Percentiles rank a stretch among this genome's conserved stretches.
Evolutionary conservation across 202 grass and related monocot species (phyloP).

Genomic region (Schoenoplectus tabernaemontani): DNA sequence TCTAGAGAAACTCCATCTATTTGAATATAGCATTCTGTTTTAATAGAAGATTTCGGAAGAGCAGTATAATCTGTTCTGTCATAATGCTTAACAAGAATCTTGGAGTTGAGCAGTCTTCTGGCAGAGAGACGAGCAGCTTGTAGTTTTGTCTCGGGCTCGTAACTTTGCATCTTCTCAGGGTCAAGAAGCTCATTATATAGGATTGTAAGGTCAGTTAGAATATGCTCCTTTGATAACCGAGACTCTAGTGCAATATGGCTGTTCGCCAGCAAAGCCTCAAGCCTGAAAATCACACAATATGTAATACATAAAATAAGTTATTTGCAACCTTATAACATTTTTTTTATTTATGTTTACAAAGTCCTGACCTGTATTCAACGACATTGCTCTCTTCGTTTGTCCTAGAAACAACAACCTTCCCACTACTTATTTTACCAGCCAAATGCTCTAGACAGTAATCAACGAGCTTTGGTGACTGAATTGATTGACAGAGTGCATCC

Average conservation of each 20-base stretch:
- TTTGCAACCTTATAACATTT: neutral
- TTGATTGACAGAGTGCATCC: conserved; percentile 43
- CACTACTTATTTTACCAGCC: too few species aligned
- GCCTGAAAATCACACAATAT: neutral
- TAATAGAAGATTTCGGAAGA: conserved; percentile 32
- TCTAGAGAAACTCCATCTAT: conserved; percentile 52
- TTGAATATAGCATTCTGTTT: conserved; percentile 49
- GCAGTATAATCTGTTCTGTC: conserved; percentile 23
- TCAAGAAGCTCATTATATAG: conserved; percentile 58
- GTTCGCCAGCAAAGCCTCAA: neutral
- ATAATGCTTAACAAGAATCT: conserved; percentile 77
- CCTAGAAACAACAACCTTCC: too few species aligned
- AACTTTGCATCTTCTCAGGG: conserved; percentile 47
- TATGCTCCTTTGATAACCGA: conserved; percentile 35
- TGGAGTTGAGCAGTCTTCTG: conserved; percentile 65
- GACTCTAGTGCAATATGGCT: too few species aligned
- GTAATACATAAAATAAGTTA: neutral
- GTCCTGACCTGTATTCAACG: conserved; percentile 21
- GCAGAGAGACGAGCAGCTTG: conserved; percentile 36
- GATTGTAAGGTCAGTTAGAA: conserved; percentile 51
- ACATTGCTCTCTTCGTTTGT: too few species aligned
- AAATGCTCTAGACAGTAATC: conserved; percentile 59
- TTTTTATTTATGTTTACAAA: conserved; percentile 28
- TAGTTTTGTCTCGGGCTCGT: conserved; percentile 34
- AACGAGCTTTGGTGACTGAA: conserved; percentile 40